Conservation (phyloP, 1,139 yeast species). For the Saccharomycopsis phalli region DNA sequence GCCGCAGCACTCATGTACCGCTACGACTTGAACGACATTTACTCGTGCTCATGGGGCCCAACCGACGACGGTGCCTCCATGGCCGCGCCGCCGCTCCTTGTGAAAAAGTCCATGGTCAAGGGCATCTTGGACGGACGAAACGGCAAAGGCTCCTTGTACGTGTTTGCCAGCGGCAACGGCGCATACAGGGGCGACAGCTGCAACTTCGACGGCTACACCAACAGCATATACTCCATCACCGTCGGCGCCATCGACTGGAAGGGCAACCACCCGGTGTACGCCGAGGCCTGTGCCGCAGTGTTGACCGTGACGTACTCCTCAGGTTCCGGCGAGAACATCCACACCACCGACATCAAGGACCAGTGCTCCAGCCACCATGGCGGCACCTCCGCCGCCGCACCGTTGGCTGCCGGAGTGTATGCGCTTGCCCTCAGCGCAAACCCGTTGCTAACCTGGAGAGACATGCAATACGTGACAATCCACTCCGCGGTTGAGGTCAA, state of each 20-base stretch:
- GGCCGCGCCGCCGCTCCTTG: constrained; percentile 75
- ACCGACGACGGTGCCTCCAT: constrained; percentile 84
- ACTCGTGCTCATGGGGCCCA: constrained; percentile 99
- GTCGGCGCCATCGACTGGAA: constrained; percentile 87
- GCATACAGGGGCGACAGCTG: constrained; percentile 79
- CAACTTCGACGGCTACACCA: constrained; percentile 96
- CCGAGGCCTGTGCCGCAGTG: constrained; percentile 93
- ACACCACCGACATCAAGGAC: constrained; percentile 78
- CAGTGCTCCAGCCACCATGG: constrained; percentile 73
- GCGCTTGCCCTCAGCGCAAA: constrained; percentile 74
- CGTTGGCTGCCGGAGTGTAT: constrained; percentile 91
- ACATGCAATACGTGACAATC: constrained; percentile 77
- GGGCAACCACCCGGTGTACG: constrained; percentile 78
- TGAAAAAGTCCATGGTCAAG: constrained; percentile 70
- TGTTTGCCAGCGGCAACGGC: constrained; percentile 96
- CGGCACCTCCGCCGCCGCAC: constrained; percentile 99
- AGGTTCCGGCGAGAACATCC: constrained; percentile 84
- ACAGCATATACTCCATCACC: constrained; percentile 89
- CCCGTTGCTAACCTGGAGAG: constrained; percentile 92
- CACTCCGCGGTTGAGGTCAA: constrained; percentile 64
- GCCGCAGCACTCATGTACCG: constrained; percentile 82
- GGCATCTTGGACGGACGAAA: constrained; percentile 82
- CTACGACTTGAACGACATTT: constrained; percentile 76
- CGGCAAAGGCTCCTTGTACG: constrained; percentile 80
- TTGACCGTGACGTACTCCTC: constrained; percentile 94